These are phyloP conservation scores for Camelina hispida DNA, from an alignment of 345 rosid genomes.

Conservation along the genomic window DNA sequence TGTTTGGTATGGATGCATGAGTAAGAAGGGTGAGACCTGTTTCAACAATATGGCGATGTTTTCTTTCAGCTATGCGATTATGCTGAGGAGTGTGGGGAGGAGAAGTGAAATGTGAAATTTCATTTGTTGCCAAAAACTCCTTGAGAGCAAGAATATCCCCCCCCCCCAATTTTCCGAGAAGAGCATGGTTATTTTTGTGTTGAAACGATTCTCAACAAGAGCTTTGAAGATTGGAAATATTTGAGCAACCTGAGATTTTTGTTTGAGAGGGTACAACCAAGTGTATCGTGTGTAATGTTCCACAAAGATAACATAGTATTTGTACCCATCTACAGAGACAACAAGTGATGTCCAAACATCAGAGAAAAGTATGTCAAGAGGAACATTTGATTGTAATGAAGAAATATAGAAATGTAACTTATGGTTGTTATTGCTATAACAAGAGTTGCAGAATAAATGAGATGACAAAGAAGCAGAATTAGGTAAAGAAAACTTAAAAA, in stretches of 20 bases:
- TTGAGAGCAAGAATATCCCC: too few relatives aligned
- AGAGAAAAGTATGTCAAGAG: not conserved
- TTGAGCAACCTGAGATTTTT: not conserved
- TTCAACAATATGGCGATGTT: not conserved
- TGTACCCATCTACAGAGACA: not conserved
- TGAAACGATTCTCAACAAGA: too few relatives aligned
- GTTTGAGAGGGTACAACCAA: not conserved
- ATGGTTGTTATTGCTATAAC: not conserved
- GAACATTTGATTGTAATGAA: not conserved
- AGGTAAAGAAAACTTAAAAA: not conserved
- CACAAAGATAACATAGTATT: not conserved
- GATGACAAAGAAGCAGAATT: not conserved
- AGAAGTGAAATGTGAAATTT: not conserved
- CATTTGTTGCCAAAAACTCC: rapidly evolving
- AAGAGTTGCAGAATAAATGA: not conserved
- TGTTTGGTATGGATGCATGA: rapidly evolving
- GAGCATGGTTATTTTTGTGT: too few relatives aligned
- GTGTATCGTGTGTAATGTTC: not conserved
- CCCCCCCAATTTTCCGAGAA: too few relatives aligned
- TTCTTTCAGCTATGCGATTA: not conserved
- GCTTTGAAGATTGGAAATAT: too few relatives aligned
- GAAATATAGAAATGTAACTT: not conserved
- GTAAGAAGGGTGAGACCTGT: not conserved
- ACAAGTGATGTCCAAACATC: not conserved
- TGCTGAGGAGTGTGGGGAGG: not conserved